phyloP scores from a whole-genome alignment of 2,329 filamentous ascomycete species.

The Cylindrodendrum hubeiense region DNA sequence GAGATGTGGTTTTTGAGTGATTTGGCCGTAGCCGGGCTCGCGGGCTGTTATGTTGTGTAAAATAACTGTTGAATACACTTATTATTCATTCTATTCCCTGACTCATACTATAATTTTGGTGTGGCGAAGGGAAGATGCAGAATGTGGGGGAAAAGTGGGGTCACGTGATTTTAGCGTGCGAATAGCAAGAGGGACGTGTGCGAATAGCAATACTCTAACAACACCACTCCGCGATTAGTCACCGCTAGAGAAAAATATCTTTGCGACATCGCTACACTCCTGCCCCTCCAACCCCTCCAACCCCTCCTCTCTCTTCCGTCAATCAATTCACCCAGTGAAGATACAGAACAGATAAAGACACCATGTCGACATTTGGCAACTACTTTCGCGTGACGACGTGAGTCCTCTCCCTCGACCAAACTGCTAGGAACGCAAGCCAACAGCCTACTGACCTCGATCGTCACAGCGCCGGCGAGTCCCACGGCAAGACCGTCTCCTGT shows the following conservation, averaged over 20 bases:
- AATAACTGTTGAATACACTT: no score
- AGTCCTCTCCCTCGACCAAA: slow-evolving; percentile 47
- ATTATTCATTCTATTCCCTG: no score
- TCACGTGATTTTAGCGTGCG: no score
- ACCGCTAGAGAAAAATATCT: slow-evolving; percentile 25
- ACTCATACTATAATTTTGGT: no score
- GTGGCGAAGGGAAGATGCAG: no score
- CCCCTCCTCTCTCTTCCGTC: slow-evolving; percentile 21
- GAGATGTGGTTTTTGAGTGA: no score
- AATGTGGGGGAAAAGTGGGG: no score
- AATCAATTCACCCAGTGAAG: slow-evolving; percentile 22
- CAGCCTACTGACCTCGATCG: slow-evolving; percentile 19
- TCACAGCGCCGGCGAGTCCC: slow-evolving; percentile 22
- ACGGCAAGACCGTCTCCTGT: slow-evolving; percentile 11
- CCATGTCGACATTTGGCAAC: slow-evolving; percentile 87
- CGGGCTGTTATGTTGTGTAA: no score
- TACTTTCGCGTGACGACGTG: slow-evolving; percentile 72
- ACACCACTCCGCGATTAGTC: slow-evolving; percentile 11
- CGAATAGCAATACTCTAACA: no score
- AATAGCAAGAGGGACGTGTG: no score
- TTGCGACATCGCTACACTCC: slow-evolving; percentile 22
- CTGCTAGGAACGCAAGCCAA: slow-evolving; percentile 21
- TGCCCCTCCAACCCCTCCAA: slow-evolving; percentile 19
- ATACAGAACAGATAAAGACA: slow-evolving; percentile 44
- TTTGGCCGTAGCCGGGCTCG: no score